Evolutionary conservation across 441 rosid genomes (phyloP), one percentile per base, ranked within the genome.

Genomic region (Aleurites moluccanus): DNA sequence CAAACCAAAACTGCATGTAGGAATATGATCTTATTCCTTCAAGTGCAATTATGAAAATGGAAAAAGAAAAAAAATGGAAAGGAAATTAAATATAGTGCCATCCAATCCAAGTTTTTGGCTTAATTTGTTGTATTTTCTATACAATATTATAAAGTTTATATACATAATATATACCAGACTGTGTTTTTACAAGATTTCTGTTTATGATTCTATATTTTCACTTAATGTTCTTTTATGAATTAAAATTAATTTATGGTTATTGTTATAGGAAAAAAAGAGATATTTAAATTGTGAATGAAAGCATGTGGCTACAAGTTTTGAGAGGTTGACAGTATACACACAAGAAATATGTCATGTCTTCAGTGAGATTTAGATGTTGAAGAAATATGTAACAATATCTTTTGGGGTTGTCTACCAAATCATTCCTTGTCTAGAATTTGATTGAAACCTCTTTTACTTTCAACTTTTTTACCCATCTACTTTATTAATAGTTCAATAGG

Each of bases 31-130:
- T 64, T 75, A 72, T 11, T 72, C 30, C 74, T 80, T 38, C 74
- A 73, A 56, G 10, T 67, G 77, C 78, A 75, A 61, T 44, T 75
- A 63, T 85, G 77, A 67, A 76, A 74, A 80, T 75, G 64, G 7
- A 30, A 67, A 23, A 25, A 63, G 23, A 47, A 59, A 42, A 49
- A 53, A 21, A 27, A 59, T 52, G 5, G 6, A 10, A 33, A 3
- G 55, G 21, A 74, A 53, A 47, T 6, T 14, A 66, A 40, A 75
- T 70, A 62, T 49, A 60, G 61, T 55, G 9, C 25, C 70, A 64
- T 69, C 82, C 72, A 69, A 66, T 68, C 79, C n/a, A 70, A 67
- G 67, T 74, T 84, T 78, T 78, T 78, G 81, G 49, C 73, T 68
- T 38, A 38, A 38, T 38, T 35, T 85, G 86, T 75, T 78, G 61